Evolutionary conservation across 2,329 filamentous ascomycete species (phyloP).

Genomic region (Colletotrichum brevisporum): DNA sequence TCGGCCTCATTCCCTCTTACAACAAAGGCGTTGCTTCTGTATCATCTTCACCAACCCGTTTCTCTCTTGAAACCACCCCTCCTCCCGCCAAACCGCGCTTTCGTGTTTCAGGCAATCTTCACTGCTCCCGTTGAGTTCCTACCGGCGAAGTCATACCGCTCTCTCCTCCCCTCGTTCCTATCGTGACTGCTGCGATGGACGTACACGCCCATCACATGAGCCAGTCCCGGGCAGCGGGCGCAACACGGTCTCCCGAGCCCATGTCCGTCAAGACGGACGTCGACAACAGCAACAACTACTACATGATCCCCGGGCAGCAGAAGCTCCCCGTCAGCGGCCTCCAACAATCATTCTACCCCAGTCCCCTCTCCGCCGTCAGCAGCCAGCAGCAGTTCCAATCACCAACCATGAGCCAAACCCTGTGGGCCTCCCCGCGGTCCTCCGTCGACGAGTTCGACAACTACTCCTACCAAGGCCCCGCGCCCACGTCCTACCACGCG

Average conservation of each 20-base stretch:
- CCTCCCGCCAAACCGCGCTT: conserved; percentile 25
- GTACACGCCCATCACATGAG: conserved; percentile 24
- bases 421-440: conserved; percentile 54
- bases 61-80: conserved; percentile 15
- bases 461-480: conserved; percentile 52
- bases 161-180: neutral
- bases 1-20: conserved; percentile 12
- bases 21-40: conserved; percentile 11
- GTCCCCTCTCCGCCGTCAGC: conserved; percentile 23
- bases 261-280: conserved; percentile 21
- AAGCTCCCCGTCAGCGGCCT: conserved; percentile 20
- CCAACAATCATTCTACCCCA: conserved; percentile 41
- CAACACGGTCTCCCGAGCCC: conserved; percentile 21
- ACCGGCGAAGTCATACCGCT: neutral
- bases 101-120: conserved; percentile 25
- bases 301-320: conserved; percentile 22
- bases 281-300: conserved; percentile 18
- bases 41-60: neutral
- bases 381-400: conserved; percentile 27
- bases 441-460: conserved; percentile 55
- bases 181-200: conserved; percentile 27
- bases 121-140: neutral
- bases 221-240: neutral
- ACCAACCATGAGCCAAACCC: conserved; percentile 25
- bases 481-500: conserved; percentile 46